phyloP scores from a whole-genome alignment of 192 early-diverging fungal genomes.

The Radiomyces spectabilis region DNA sequence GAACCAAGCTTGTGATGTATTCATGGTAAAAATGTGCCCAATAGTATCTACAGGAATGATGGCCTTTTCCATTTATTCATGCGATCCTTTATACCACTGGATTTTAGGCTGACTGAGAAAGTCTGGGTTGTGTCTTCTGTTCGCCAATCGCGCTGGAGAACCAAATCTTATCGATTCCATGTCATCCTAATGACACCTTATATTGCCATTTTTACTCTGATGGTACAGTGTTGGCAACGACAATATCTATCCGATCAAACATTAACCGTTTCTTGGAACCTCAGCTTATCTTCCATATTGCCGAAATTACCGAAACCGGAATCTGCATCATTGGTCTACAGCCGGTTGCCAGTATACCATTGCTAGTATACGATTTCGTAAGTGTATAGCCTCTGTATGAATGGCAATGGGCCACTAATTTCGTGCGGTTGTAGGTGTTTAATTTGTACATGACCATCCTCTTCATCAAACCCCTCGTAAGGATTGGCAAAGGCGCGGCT shows the following conservation, averaged over 20 bases:
- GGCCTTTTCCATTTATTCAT: neutral
- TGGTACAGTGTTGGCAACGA: conserved; percentile 10
- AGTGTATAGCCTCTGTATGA: neutral
- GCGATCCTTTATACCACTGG: neutral
- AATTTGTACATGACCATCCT: conserved; percentile 29
- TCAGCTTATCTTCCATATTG: conserved; percentile 21
- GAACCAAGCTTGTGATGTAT: conserved; percentile 37
- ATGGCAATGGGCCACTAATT: neutral
- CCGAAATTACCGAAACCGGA: conserved; percentile 10
- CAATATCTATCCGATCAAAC: neutral
- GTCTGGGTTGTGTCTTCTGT: conserved; percentile 23
- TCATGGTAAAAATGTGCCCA: conserved; percentile 26
- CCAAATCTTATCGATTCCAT: conserved; percentile 20
- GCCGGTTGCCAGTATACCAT: conserved; percentile 19
- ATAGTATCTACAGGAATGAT: too few species aligned
- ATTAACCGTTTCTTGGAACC: neutral
- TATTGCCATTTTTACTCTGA: conserved; percentile 21
- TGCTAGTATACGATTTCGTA: conserved; percentile 33
- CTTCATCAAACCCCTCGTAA: conserved; percentile 21
- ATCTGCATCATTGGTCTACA: conserved; percentile 24
- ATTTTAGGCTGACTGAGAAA: conserved; percentile 23
- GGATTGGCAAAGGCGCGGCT: neutral
- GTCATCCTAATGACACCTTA: conserved; percentile 18
- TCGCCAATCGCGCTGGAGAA: conserved; percentile 10
- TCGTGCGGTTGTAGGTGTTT: conserved; percentile 17